Evolutionary conservation across 495 filamentous ascomycete species (phyloP), one percentile per base, ranked within the genome.

Genomic region (Aspergillus leporis): DNA sequence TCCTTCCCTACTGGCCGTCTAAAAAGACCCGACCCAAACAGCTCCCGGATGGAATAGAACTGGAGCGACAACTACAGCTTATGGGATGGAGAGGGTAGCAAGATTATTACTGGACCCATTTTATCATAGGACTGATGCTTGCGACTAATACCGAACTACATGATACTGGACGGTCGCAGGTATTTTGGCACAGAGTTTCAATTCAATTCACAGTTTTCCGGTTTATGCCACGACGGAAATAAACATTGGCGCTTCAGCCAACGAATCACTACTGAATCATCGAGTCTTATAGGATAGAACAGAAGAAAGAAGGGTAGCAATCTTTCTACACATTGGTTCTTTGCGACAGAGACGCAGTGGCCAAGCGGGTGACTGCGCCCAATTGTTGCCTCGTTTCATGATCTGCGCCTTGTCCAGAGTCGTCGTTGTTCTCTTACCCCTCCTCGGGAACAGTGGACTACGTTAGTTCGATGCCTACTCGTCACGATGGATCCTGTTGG

Each of bases 371-470:
- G 61, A 62, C 61, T 30, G 51, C 61, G 51, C 60, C 61, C 60
- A 66, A 69, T 66, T 67, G 61, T 55, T 65, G 62, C 56, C 55
- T 69, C 59, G 62, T 66, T 69, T 66, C 57, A 64, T 66, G 61
- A 69, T 69, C 66, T 64, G 61, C 63, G 63, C 63, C 59, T 65
- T 61, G 46, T 57, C 54, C 13, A 8, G 19, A 47, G 43, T 23
- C 19, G 19, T 47, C 21, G 43, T 47, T 47, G 18, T 23, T 47
- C 45, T 55, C 52, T 69, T 66, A 66, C 66, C 66, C 66, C 64
- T 66, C 65, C 60, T 62, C 64, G 36, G 47, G 45, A 57, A 61
- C 32, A 25, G 49, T 54, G 57, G 54, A 25, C 66, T 61, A 60
- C 61, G 56, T 66, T 60, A 65, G 66, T 41, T n/a, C 38, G 14